Conservation (phyloP, 2,329 filamentous ascomycete species). For the Colletotrichum somersetense region DNA sequence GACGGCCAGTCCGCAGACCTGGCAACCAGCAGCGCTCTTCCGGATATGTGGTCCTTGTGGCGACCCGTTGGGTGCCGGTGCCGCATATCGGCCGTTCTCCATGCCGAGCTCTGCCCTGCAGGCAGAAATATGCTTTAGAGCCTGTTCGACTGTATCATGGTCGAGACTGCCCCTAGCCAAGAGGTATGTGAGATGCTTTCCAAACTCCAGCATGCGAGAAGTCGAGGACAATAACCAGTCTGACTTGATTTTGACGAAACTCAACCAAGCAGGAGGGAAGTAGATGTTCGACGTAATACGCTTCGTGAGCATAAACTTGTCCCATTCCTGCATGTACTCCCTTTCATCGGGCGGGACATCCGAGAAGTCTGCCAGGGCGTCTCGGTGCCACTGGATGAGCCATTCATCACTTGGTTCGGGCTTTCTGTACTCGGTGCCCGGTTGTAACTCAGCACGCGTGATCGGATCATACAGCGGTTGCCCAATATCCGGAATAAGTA, state of each 20-base stretch:
- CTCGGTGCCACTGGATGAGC: slow-evolving; percentile 70
- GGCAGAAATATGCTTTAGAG: slow-evolving; percentile 58
- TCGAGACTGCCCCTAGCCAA: slow-evolving; percentile 62
- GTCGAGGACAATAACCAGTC: slow-evolving; percentile 64
- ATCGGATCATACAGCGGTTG: slow-evolving; percentile 69
- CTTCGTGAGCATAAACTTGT: slow-evolving; percentile 65
- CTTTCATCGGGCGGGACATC: slow-evolving; percentile 67
- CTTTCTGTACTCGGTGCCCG: slow-evolving; percentile 59
- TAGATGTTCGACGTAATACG: slow-evolving; percentile 65
- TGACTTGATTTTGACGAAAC: slow-evolving; percentile 64
- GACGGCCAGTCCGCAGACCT: slow-evolving; percentile 62
- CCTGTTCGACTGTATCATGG: slow-evolving; percentile 58
- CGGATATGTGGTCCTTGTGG: slow-evolving; percentile 53
- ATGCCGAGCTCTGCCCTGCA: slow-evolving; percentile 51
- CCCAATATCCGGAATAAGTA: slow-evolving; percentile 62
- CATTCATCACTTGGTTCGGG: slow-evolving; percentile 63
- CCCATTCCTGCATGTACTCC: slow-evolving; percentile 71
- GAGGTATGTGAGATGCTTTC: slow-evolving; percentile 66
- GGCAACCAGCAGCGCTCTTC: slow-evolving; percentile 61
- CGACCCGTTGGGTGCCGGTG: slow-evolving; percentile 45
- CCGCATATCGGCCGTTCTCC: slow-evolving; percentile 14
- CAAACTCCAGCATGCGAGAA: slow-evolving; percentile 65
- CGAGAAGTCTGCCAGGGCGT: slow-evolving; percentile 68
- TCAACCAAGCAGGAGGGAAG: slow-evolving; percentile 64
- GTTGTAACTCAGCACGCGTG: slow-evolving; percentile 64